Evolutionary conservation across 2,329 filamentous ascomycete species (phyloP), one percentile per base, ranked within the genome.

Genomic region (Curvularia sp.): DNA sequence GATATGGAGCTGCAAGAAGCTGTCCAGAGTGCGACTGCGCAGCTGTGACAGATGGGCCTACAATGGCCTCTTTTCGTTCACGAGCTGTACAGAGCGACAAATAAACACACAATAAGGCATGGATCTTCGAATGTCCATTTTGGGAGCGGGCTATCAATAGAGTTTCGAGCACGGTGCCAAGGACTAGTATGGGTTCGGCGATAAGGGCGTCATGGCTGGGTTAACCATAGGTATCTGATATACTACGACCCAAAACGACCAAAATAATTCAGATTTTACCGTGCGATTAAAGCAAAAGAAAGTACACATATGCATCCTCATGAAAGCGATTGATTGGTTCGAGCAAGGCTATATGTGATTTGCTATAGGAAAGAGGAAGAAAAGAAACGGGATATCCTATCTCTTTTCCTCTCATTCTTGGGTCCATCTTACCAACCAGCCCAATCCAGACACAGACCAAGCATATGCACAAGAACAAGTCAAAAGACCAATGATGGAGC

Each of bases 1-100:
- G 78, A 80, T n/a, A 73, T 75, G 61, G 60, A 63, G 39, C 58
- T 64, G 46, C 73, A 74, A 41, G 69, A 72, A 38, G 72, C 66
- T 4, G 71, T 73, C 32, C 70, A 73, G 47, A 66, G 68, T 12
- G 61, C 72, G 8, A 60, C 55, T 34, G 65, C 65, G 39, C 65
- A 66, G 45, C 60, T 68, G 48, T 69, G 59, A 59, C 55, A 49
- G 32, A 49, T 58, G 51, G 55, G 55, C 55, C 55, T 58, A 7
- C 55, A 53, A 50, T 46, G 55, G 55, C 51, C 55, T 42, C 47
- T 48, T 57, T 54, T 9, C 21, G 8, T 13, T 45, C 45, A 38
- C 47, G 12, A 49, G 13, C 25, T 38, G 32, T 27, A 38, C 15
- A 38, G 32, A 19, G 8, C 15, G 7, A 27, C 32, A 39, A 6